Evolutionary conservation across 2,329 filamentous ascomycete species (phyloP), one percentile per base, ranked within the genome.

Genomic region (Neonectria coccinea): DNA sequence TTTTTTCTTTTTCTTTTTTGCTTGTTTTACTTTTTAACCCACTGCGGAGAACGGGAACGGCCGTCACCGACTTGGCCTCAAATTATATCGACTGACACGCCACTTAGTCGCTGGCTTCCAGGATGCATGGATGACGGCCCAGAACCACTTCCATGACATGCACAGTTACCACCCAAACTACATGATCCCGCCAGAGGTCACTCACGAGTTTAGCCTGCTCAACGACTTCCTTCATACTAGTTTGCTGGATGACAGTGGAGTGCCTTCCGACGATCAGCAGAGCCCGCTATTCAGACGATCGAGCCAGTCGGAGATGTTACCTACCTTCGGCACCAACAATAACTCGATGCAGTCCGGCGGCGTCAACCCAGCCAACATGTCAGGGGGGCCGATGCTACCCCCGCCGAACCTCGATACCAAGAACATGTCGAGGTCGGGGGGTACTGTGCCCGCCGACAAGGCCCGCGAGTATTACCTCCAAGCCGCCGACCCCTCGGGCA

Each of bases 181-280:
- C 83, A 94, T 97, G 91, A 97, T 97, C 81, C 82, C 85, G 54
- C 92, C 94, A 67, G 96, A 99, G 80, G 92, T 97, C 73, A 94
- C 92, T 66, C 96, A 96, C 81, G 96, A 99, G 83, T 97, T 97
- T 79, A 97, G 97, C 77, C 84, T 98, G 56, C 88, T 99, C 76
- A 97, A 97, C 83, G 95, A 99, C 79, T 98, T 98, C 77, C 86
- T 99, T 66, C 96, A 94, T 79, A 97, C 90, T 71, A 97, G 93
- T 76, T 83, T 97, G 59, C 86, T 97, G 69, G 94, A 98, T 80
- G 94, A 97, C 78, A 88, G 88, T 66, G 89, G 89, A 56, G 85
- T 91, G 63, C 88, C 91, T 60, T 86, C 89, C 39, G 89, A 93
- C 66, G 91, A 93, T 39, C 74, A 87, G 60, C 85, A 88, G 67